A percentile compares a stretch with the other conserved stretches of the same genome.
Evolutionary conservation across 768 basidiomycete genomes (phyloP).

Genomic region (Tricholoma flavovirens): DNA sequence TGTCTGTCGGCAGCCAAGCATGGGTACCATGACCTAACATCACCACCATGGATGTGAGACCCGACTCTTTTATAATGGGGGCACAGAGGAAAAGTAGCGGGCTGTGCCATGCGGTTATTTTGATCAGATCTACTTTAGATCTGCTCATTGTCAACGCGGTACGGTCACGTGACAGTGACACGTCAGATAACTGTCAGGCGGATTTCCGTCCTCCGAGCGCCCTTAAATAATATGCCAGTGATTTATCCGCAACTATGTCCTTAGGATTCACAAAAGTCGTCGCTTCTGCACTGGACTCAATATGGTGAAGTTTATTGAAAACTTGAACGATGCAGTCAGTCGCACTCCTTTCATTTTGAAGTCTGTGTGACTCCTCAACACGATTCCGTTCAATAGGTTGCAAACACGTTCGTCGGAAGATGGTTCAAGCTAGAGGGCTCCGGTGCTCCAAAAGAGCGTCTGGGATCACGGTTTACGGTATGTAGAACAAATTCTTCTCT

Average conservation of each 20-base stretch:
- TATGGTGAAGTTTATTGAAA: slow-evolving; percentile 20
- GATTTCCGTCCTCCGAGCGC: not conserved
- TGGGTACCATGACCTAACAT: no score
- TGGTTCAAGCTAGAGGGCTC: slow-evolving; percentile 74
- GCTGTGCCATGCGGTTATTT: no score
- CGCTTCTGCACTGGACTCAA: not conserved
- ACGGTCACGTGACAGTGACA: not conserved
- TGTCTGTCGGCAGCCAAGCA: no score
- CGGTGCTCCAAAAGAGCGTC: slow-evolving; percentile 55
- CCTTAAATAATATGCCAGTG: not conserved
- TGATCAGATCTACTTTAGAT: not conserved
- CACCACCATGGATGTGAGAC: no score
- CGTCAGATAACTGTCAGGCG: not conserved
- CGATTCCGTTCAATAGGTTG: slow-evolving; percentile 26
- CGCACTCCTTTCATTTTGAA: not conserved
- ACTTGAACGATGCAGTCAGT: slow-evolving; percentile 25
- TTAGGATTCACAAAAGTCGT: not conserved
- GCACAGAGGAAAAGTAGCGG: no score
- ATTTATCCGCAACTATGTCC: not conserved
- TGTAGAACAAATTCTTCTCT: no score
- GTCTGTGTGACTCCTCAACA: not conserved
- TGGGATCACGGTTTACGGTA: slow-evolving; percentile 58
- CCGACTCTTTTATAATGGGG: no score
- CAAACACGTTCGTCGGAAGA: slow-evolving; percentile 45
- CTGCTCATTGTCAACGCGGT: not conserved